Evolutionary conservation across 1,284 basidiomycete species (phyloP), one percentile per base, ranked within the genome.

Genomic region (Vanrija humicola): DNA sequence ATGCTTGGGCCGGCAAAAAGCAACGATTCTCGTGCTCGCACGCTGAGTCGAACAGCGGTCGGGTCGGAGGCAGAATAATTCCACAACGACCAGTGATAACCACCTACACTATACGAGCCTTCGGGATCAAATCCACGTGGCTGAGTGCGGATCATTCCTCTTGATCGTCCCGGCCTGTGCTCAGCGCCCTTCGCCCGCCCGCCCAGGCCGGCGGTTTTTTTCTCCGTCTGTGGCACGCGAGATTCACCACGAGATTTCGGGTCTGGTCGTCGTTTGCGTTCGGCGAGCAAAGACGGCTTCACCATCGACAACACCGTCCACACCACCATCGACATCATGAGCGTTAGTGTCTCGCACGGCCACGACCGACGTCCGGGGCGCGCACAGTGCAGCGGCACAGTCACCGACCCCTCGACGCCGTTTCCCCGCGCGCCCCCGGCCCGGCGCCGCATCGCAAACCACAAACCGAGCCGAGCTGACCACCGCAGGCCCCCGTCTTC

Each of bases 11-110:
- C n/a, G n/a, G n/a, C 21, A 23, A 23, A 23, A 23, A 23, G 21
- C 21, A 23, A 23, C 5, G 21, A 23, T 23, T 23, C 21, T 23
- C 16, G 45, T 55, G 54, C 49, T 48, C 54, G 54, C 49, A 55
- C 49, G 55, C 55, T 56, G 55, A 56, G 45, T 56, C 55, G 55
- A 56, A 56, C 55, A 52, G 55, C 55, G 55, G 55, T 51, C 40
- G 39, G 38, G 29, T 28, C 53, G 39, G 53, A 49, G 19, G 39
- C 8, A 14, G 47, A 19, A 15, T 18, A 19, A 49, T 9, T 23
- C 48, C 48, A 49, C 48, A 49, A 49, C 48, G 48, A 19, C 15
- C 39, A n/a, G 40, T 49, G 48, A 49, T 49, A 49, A 49, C 48
- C 48, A 49, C 48, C 48, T 49, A 49, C 48, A 49, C 48, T 49